Percentiles rank a stretch among this genome's conserved stretches.
Evolutionary conservation across 441 rosid species (phyloP).

Genomic region (Raphanus hybrid): DNA sequence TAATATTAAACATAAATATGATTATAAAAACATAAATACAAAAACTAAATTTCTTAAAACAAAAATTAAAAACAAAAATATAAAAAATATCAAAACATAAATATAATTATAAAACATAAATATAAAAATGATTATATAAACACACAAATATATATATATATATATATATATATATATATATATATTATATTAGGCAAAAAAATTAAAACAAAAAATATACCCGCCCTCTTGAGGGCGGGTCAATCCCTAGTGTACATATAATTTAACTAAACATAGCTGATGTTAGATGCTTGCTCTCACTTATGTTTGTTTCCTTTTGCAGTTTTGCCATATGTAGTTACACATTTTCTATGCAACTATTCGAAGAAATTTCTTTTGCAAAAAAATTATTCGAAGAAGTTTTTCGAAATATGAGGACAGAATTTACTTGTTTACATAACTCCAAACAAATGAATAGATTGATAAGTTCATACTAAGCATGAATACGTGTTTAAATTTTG

Average conservation of each 20-base stretch:
- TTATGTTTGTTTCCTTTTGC: background rate
- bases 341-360: background rate
- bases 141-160: too few relatives aligned
- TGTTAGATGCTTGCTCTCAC: slow-evolving; percentile 1
- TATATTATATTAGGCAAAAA: too few relatives aligned
- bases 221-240: too few relatives aligned
- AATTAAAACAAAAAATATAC: too few relatives aligned
- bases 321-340: background rate
- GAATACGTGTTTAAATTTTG: background rate
- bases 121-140: too few relatives aligned
- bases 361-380: background rate
- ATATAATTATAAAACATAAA: too few relatives aligned
- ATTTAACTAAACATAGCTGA: slow-evolving; percentile 3
- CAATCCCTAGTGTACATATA: background rate
- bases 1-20: too few relatives aligned
- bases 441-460: slow-evolving; percentile 1
- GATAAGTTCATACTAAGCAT: background rate
- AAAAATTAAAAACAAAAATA: too few relatives aligned
- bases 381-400: background rate
- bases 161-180: too few relatives aligned
- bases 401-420: background rate
- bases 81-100: too few relatives aligned
- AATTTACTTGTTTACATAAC: background rate
- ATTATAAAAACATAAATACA: too few relatives aligned
- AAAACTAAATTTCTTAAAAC: too few relatives aligned